Base-by-base conservation (phyloP, 2,329 filamentous ascomycete genomes). In the Apiospora hydei region DNA sequence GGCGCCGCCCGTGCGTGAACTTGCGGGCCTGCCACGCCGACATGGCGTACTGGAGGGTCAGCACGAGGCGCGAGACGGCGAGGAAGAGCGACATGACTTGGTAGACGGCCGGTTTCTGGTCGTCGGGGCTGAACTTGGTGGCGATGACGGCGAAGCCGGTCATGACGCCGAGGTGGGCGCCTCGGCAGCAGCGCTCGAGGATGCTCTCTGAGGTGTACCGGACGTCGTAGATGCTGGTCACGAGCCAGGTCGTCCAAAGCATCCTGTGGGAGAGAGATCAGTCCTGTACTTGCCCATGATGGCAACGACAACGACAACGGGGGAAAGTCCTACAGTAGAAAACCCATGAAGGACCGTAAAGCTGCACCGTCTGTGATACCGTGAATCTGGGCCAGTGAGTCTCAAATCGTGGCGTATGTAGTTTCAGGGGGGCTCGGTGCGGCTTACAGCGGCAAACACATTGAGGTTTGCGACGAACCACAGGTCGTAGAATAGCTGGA, bases 171-270 rank as follows among this genome's bases (percentile, higher is more conserved):
- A 93, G 87, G 74, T 92, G 90, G 2, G 89, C 74, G 3, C 86
- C 88, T 77, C 91, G 89, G 73, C 86, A 87, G 41, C 85, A 75
- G 44, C 91, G 87, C 75, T 92, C 88, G 76, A 92, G 91, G 46
- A 92, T 83, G 51, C 87, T 90, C 79, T 93, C 91, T 34, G 88
- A 85, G 0, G 88, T 86, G 77, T 91, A 93, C 0, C 91, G 89
- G 47, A 92, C 87, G 79, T 93, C 91, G 78, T 90, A 92, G 1
- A 92, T 81, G 10, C 87, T 86, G 34, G 90, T 87, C 72, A 91
- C 84, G 47, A 92, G 85, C 91, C 91, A 93, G n/a, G 89, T 92
- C 72, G 91, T 88, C 91, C 90, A 93, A 7, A 92, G 82, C 24
- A 92, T 83, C 30, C 87, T 84, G 67, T 30, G 13, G 1, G 18